Evolutionary conservation across 2,329 filamentous ascomycete genomes (phyloP), one percentile per base, ranked within the genome.

Genomic region (Arthrobotrys iridis): DNA sequence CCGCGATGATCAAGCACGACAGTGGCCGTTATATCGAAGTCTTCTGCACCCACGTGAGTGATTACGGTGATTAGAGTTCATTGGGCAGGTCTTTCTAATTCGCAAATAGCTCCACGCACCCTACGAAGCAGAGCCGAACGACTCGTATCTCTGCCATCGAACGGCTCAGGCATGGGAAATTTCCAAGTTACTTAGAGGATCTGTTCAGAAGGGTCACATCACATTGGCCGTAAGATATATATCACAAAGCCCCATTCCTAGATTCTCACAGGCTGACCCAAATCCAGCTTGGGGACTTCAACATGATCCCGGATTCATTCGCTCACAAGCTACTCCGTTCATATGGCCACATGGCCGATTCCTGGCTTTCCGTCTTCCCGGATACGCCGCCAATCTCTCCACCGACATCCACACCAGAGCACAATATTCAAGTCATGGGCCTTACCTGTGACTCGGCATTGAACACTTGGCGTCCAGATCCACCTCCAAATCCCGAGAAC

Each of bases 141-240:
- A 96, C 83, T 92, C 91, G 26, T 98, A 99, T 83, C 84, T 93
- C 58, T 93, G 92, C 81, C 95, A 98, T 83, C 91, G 93, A 68
- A 92, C 92, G 15, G 91, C 94, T 2, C 94, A 99, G 83, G 91
- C 93, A 57, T 99, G 95, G 95, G 91, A 97, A 81, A 91, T 97
- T 70, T 88, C 93, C 62, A 97, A 96, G 82, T 86, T 97, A 46
- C 90, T 97, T 84, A 89, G 92, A 55, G 91, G 88, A 70, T 93
- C 94, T 46, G 87, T 89, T 0, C 91, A 93, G 78, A 86, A 90
- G 11, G 93, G 93, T 4, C 91, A 94, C 81, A 85, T 98, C 28
- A 93, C 93, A 59, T 84, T 98, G 45, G 93, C 90, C 6, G 78
- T 78, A 73, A 55, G 73, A 41, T 40, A 28, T 26, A 11, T 13